Evolutionary conservation across 2,329 filamentous ascomycete species (phyloP).

Genomic region (Cladophialophora carrionii): DNA sequence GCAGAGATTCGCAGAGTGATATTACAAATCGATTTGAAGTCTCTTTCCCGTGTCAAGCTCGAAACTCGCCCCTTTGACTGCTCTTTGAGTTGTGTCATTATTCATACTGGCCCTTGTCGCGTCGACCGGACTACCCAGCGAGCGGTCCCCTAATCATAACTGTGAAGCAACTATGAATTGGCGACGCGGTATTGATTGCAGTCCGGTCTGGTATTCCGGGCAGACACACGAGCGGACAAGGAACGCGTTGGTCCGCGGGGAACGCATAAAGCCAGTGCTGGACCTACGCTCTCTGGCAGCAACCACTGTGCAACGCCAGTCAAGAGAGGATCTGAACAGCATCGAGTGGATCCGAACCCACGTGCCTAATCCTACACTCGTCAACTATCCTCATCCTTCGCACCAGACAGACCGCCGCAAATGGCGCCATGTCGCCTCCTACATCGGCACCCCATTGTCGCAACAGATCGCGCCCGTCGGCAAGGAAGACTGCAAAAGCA

Average conservation of each 20-base stretch:
- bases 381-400: slow-evolving; percentile 25
- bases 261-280: neutral
- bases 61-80: neutral
- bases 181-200: neutral
- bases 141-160: neutral
- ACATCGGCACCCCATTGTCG: slow-evolving; percentile 25
- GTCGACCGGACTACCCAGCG: neutral
- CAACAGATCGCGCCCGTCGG: slow-evolving; percentile 19
- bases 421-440: slow-evolving; percentile 17
- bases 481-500: neutral
- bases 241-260: too few relatives aligned
- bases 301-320: neutral
- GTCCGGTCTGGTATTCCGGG: neutral
- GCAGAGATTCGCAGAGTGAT: neutral
- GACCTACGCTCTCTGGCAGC: neutral
- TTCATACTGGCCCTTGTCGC: neutral
- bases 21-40: too few relatives aligned
- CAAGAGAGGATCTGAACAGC: neutral
- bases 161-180: neutral
- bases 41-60: neutral
- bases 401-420: slow-evolving; percentile 15
- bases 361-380: slow-evolving; percentile 15
- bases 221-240: neutral
- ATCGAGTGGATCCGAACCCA: neutral
- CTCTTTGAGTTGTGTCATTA: neutral